Evolutionary conservation across 192 early-diverging fungal species (phyloP).

Genomic region (Geosiphon pyriformis): DNA sequence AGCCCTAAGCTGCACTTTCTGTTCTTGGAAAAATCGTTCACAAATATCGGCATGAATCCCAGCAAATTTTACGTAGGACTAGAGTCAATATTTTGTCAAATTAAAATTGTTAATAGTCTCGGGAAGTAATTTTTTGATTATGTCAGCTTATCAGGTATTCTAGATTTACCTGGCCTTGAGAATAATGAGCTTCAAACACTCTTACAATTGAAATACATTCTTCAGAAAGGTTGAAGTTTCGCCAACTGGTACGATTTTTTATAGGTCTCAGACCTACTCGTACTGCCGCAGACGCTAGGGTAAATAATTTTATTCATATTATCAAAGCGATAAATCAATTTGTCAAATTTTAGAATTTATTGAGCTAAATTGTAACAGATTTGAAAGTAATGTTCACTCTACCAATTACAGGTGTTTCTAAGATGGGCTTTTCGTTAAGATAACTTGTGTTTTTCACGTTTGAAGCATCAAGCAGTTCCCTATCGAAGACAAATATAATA

Average conservation of each 20-base stretch:
- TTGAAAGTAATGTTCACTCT: not conserved
- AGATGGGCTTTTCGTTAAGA: conserved; percentile 37
- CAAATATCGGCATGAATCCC: conserved; percentile 34
- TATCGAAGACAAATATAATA: conserved; percentile 46
- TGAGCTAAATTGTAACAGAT: not conserved
- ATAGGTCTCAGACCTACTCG: not conserved
- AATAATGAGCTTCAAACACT: conserved; percentile 6
- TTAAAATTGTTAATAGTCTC: not conserved
- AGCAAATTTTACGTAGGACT: conserved; percentile 32
- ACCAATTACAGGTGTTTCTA: conserved; percentile 32
- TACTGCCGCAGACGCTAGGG: not conserved
- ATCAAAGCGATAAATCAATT: not conserved
- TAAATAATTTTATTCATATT: not conserved
- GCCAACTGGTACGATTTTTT: not conserved
- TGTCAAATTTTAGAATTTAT: not conserved
- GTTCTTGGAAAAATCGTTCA: conserved; percentile 39
- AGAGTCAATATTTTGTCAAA: not conserved
- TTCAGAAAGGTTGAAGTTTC: not conserved
- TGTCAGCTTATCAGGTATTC: conserved; percentile 6
- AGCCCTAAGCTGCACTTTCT: conserved; percentile 44
- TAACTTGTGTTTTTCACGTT: conserved; percentile 36
- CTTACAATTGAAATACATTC: conserved; percentile 3
- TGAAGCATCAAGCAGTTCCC: conserved; percentile 43
- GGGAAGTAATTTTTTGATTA: not conserved
- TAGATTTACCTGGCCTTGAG: conserved; percentile 17